Conservation (phyloP, 2,329 filamentous ascomycete species). For the Penicillium sumatraense region DNA sequence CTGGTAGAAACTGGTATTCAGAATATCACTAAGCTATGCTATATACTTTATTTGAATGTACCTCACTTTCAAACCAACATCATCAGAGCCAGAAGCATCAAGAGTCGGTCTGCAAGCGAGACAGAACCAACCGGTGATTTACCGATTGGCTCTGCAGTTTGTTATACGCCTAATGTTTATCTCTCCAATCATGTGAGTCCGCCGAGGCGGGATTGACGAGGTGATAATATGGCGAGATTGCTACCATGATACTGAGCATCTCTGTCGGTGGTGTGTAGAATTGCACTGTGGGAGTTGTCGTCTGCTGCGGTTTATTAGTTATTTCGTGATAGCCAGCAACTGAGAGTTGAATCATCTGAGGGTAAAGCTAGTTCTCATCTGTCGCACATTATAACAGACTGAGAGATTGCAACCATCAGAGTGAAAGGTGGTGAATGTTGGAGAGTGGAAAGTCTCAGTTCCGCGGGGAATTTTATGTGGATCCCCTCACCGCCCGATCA, state of each 20-base stretch:
- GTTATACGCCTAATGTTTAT: conserved; percentile 93
- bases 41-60: conserved; percentile 27
- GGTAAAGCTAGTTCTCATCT: not conserved
- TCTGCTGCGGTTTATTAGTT: not conserved
- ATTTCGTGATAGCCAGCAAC: not conserved
- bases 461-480: not conserved
- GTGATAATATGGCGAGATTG: conserved; percentile 78
- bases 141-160: conserved; percentile 50
- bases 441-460: not conserved
- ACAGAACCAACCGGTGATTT: conserved; percentile 27
- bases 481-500: not conserved
- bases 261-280: not conserved
- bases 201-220: conserved; percentile 59
- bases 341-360: not conserved
- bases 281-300: not conserved
- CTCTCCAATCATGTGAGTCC: conserved; percentile 70
- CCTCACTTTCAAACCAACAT: conserved; percentile 49
- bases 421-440: not conserved
- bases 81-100: conserved; percentile 37
- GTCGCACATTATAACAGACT: not conserved
- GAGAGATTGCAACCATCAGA: not conserved
- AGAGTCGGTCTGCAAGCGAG: conserved; percentile 49
- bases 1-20: no score
- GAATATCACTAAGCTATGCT: not conserved
- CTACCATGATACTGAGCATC: not conserved